phyloP scores from a whole-genome alignment of 2,329 filamentous ascomycete genomes.

The Malbranchea cinnamomea region DNA sequence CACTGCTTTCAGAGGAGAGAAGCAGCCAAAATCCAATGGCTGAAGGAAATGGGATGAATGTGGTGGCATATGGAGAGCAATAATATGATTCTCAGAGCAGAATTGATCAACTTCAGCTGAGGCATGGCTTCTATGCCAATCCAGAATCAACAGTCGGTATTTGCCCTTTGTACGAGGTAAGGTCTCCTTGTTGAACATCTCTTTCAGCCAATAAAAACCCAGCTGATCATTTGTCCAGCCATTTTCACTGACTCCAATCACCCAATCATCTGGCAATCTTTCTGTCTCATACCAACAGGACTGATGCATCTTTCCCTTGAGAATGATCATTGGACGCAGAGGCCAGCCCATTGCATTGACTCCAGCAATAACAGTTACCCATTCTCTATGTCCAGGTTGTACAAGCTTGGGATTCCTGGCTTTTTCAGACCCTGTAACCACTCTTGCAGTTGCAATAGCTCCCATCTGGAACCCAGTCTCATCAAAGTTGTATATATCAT shows the following conservation, averaged over 20 bases:
- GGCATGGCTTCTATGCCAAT: too few species aligned
- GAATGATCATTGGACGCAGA: slow-evolving; percentile 2
- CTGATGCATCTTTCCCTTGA: slow-evolving; percentile 4
- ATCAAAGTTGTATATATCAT: slow-evolving; percentile 10
- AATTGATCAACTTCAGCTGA: too few species aligned
- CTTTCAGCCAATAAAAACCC: background rate
- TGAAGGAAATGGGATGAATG: slow-evolving; percentile 3
- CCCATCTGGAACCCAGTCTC: slow-evolving; percentile 8
- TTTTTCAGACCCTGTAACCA: too few species aligned
- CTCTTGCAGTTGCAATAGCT: too few species aligned
- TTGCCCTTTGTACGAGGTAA: background rate
- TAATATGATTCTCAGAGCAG: too few species aligned
- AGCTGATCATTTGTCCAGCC: background rate
- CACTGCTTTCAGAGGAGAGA: slow-evolving; percentile 1
- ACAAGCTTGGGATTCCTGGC: slow-evolving; percentile 8
- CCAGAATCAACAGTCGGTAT: too few species aligned
- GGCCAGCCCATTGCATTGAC: slow-evolving; percentile 6
- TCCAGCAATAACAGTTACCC: slow-evolving; percentile 10
- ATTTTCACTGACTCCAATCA: slow-evolving; percentile 2
- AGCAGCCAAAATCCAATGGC: slow-evolving; percentile 3
- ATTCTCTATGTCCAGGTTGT: slow-evolving; percentile 11
- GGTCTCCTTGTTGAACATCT: slow-evolving; percentile 1
- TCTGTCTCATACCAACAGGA: slow-evolving; percentile 3
- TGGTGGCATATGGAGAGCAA: too few species aligned
- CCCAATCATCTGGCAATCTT: background rate